Evolutionary conservation across 495 filamentous ascomycete species (phyloP), one percentile per base, ranked within the genome.

Genomic region (Xylaria flabelliformis): DNA sequence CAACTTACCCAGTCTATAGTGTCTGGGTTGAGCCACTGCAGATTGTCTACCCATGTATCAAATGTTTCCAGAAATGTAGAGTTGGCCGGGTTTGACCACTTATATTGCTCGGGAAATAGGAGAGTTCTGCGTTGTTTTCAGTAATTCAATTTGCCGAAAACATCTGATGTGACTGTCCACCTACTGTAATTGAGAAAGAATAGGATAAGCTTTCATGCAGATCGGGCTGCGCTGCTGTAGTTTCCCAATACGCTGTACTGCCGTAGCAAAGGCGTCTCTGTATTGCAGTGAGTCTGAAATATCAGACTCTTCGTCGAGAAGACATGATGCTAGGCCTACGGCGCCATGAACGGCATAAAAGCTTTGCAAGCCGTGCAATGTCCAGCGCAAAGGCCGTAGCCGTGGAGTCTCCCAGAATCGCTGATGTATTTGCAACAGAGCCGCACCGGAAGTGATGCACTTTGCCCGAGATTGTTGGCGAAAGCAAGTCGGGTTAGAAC

Each of bases 331-430:
- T 6, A 75, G 58, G 0, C 71, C 72, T 19, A 72, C 74, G 0
- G 74, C 71, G 0, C 71, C 74, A 53, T 73, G 74, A 19, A 75
- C 67, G 9, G 82, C 80, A 62, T 83, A 81, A 70, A 84, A 86
- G 46, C 83, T 85, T 4, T 82, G 83, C 0, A 82, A 73, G 1
- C 82, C 82, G 39, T 83, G 80, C 19, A 82, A 84, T 69, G 85
- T 86, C 85, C 85, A 87, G 70, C 79, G 82, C 55, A 83, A 87
- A 0, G 82, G 78, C 5, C 76, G 68, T 66, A 83, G 84, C 12
- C 80, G 72, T 1, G 81, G 71, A 0, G 79, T 79, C 39, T 82
- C 80, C 36, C 80, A 74, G 0, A 85, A 76, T 0, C 76, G 80
- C 36, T 82, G 77, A 64, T 86, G 82, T 29, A 85, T 82, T 1